Evolutionary conservation across 208 protist species (phyloP).

Genomic region (Endotrypanum monterogeii): DNA sequence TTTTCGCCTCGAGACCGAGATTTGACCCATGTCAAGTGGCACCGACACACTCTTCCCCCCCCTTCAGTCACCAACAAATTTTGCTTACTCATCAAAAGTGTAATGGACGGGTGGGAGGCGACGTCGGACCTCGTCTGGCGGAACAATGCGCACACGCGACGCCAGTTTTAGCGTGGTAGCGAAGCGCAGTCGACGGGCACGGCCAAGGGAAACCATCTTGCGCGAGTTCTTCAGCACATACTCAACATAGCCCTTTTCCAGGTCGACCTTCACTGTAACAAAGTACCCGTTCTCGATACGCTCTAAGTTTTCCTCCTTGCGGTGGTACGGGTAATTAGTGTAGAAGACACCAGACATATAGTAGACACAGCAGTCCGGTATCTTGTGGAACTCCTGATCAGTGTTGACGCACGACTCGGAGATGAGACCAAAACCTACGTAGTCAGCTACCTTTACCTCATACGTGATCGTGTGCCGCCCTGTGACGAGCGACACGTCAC

Average conservation of each 20-base stretch:
- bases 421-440: constrained; percentile 89
- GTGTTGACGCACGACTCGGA: constrained; percentile 75
- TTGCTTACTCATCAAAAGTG: constrained; percentile 27
- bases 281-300: constrained; percentile 72
- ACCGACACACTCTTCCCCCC: background rate
- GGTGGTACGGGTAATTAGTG: constrained; percentile 87
- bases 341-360: constrained; percentile 94
- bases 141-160: constrained; percentile 77
- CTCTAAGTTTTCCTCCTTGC: constrained; percentile 87
- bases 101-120: constrained; percentile 25
- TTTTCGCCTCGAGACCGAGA: too few relatives aligned
- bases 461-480: constrained; percentile 85
- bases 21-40: too few relatives aligned
- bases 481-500: constrained; percentile 73
- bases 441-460: constrained; percentile 73
- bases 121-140: constrained; percentile 47
- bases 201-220: constrained; percentile 80
- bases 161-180: constrained; percentile 82
- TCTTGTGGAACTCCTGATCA: constrained; percentile 91
- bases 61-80: background rate
- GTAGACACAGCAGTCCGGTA: constrained; percentile 86
- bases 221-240: constrained; percentile 72
- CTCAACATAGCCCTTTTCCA: constrained; percentile 83
- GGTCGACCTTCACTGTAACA: constrained; percentile 77
- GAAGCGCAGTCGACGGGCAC: constrained; percentile 73